Percentiles rank a stretch among this genome's conserved stretches.
phyloP scores from a whole-genome alignment of 208 protist genomes.

The Leishmania martiniquensis region DNA sequence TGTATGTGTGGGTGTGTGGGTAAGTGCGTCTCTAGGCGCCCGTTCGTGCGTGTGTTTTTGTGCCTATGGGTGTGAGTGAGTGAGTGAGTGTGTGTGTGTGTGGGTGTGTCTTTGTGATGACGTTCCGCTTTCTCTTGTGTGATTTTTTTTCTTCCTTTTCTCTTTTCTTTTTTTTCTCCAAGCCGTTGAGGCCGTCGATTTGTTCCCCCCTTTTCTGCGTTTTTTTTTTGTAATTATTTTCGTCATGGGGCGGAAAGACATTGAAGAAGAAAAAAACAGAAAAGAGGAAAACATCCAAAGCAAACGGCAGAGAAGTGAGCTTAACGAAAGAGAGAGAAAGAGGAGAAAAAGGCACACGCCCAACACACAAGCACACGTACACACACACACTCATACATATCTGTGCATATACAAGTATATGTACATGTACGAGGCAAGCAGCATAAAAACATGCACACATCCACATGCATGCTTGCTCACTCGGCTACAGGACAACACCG shows the following conservation, averaged over 20 bases:
- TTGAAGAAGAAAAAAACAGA: too few species aligned
- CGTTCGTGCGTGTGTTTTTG: background rate
- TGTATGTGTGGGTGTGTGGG: constrained; percentile 7
- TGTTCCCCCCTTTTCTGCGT: background rate
- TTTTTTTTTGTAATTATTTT: too few species aligned
- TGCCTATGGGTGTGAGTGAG: background rate
- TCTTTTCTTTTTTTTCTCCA: constrained; percentile 6
- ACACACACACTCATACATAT: background rate
- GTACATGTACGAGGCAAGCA: background rate
- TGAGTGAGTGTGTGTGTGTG: background rate
- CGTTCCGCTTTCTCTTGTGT: background rate
- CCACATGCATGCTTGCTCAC: background rate
- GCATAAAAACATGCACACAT: background rate
- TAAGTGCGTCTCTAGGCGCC: too few species aligned
- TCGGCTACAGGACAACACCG: too few species aligned
- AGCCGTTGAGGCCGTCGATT: background rate
- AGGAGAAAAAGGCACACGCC: background rate
- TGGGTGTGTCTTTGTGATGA: background rate
- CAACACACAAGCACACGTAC: background rate
- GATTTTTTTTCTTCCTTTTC: background rate
- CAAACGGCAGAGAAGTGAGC: too few species aligned
- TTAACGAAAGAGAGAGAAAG: background rate
- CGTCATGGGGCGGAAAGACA: too few species aligned
- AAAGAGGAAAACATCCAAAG: too few species aligned
- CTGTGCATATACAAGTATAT: constrained; percentile 3